phyloP scores from a whole-genome alignment of 1,284 basidiomycete genomes.

The Amylostereum areolatum region DNA sequence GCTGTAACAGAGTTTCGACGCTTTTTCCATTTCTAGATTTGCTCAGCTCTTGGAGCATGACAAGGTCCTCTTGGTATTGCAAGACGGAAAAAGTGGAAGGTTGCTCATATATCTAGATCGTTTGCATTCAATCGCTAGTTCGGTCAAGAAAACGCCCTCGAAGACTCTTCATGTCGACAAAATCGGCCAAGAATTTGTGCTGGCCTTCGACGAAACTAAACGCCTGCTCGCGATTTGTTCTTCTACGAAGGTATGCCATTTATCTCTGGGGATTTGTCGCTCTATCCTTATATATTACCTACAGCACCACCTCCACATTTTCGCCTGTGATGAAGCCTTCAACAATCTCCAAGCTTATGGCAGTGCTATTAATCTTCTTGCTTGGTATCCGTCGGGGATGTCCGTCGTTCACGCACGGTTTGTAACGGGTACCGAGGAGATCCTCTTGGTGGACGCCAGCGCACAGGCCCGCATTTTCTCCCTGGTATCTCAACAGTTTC shows the following conservation, averaged over 20 bases:
- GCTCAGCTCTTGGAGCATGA: no score
- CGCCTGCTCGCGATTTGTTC: constrained; percentile 39
- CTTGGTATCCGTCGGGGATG: constrained; percentile 33
- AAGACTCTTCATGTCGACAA: constrained; percentile 36
- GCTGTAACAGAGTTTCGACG: not conserved
- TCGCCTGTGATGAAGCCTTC: constrained; percentile 39
- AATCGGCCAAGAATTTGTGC: constrained; percentile 34
- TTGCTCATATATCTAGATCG: constrained; percentile 35
- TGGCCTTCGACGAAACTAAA: constrained; percentile 47
- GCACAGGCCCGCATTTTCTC: constrained; percentile 42
- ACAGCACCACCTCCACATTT: constrained; percentile 36
- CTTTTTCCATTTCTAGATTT: not conserved
- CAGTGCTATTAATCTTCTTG: constrained; percentile 29
- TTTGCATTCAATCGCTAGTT: constrained; percentile 26
- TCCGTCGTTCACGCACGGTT: constrained; percentile 32
- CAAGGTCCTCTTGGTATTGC: constrained; percentile 31
- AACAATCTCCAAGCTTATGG: constrained; percentile 29
- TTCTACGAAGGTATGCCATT: constrained; percentile 33
- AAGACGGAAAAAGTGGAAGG: constrained; percentile 24
- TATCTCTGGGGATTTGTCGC: no score
- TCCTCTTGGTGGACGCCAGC: constrained; percentile 38
- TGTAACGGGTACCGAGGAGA: constrained; percentile 40
- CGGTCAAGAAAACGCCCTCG: constrained; percentile 19
- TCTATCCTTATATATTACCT: no score
- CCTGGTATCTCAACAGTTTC: constrained; percentile 41